Evolutionary conservation across 2,329 filamentous ascomycete genomes (phyloP).

Genomic region (Paracorniculantispora psalliotae): DNA sequence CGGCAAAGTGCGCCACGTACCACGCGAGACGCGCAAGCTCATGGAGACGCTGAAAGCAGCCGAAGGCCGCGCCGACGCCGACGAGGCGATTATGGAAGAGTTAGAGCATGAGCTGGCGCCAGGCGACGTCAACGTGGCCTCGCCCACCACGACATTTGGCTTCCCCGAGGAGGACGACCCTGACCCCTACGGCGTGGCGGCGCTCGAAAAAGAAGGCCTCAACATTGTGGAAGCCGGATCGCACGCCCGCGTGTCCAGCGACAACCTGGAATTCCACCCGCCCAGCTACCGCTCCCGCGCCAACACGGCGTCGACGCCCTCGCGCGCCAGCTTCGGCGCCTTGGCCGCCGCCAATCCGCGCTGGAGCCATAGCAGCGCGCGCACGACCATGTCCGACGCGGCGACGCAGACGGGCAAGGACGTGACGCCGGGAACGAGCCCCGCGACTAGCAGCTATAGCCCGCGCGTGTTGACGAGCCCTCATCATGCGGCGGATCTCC

Average conservation of each 20-base stretch:
- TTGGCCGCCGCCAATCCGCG: not conserved
- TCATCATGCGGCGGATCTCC: not conserved
- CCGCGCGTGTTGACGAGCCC: not conserved
- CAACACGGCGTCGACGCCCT: constrained; percentile 2
- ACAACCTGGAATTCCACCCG: constrained; percentile 32
- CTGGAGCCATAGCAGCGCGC: constrained; percentile 2
- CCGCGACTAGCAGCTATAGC: not conserved
- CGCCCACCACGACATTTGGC: constrained; percentile 29
- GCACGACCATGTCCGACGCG: not conserved
- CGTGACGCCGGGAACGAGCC: not conserved
- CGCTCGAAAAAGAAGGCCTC: constrained; percentile 31
- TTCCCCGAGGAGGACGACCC: constrained; percentile 33
- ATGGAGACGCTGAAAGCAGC: constrained; percentile 32
- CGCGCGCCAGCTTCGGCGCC: not conserved
- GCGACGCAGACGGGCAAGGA: constrained; percentile 3
- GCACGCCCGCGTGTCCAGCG: constrained; percentile 28
- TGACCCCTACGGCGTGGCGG: constrained; percentile 33
- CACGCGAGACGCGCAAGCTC: constrained; percentile 25
- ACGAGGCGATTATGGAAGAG: constrained; percentile 28
- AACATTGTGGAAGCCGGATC: constrained; percentile 33
- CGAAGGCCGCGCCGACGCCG: constrained; percentile 30
- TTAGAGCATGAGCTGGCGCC: constrained; percentile 30
- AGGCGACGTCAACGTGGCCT: constrained; percentile 30
- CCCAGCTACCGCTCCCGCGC: constrained; percentile 18
- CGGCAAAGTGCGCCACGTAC: constrained; percentile 36